A percentile compares a stretch with the other conserved stretches of the same genome.
These are phyloP conservation scores for Lentinula raphanica DNA, from an alignment of 768 basidiomycete species.

Conservation along the genomic window DNA sequence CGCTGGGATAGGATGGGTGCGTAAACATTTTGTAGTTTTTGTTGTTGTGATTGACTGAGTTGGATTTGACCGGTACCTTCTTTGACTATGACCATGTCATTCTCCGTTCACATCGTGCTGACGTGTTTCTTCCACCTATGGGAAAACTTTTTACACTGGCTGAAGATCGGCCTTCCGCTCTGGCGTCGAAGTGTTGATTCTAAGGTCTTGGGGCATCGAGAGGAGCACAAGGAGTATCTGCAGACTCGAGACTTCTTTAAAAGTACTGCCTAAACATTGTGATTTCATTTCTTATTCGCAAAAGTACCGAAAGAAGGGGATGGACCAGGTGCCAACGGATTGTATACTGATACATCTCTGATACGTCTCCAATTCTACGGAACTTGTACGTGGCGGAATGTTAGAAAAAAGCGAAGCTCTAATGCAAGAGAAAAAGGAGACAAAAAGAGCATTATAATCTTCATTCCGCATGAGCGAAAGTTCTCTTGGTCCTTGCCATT, in stretches of 20 bases:
- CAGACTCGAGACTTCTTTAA: constrained; percentile 39
- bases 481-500: constrained; percentile 79
- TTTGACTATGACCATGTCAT: not conserved
- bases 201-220: constrained; percentile 36
- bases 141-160: not conserved
- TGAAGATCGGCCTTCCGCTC: constrained; percentile 47
- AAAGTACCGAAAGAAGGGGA: not conserved
- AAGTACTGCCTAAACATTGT: constrained; percentile 6
- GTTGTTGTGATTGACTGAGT: not conserved
- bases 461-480: constrained; percentile 32
- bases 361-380: not conserved
- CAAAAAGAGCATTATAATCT: constrained; percentile 66
- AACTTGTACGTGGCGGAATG: constrained; percentile 21
- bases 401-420: constrained; percentile 57
- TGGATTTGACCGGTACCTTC: not conserved
- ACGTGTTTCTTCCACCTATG: not conserved
- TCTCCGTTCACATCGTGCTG: constrained; percentile 5
- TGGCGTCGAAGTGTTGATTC: constrained; percentile 50
- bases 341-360: not conserved
- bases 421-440: constrained; percentile 20
- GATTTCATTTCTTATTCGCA: not conserved
- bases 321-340: not conserved
- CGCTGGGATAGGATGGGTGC: constrained; percentile 41
- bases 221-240: constrained; percentile 45
- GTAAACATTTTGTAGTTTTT: constrained; percentile 16